Base-by-base conservation (phyloP, 176 grass and related monocot genomes). In the Elaeis guineensis region DNA sequence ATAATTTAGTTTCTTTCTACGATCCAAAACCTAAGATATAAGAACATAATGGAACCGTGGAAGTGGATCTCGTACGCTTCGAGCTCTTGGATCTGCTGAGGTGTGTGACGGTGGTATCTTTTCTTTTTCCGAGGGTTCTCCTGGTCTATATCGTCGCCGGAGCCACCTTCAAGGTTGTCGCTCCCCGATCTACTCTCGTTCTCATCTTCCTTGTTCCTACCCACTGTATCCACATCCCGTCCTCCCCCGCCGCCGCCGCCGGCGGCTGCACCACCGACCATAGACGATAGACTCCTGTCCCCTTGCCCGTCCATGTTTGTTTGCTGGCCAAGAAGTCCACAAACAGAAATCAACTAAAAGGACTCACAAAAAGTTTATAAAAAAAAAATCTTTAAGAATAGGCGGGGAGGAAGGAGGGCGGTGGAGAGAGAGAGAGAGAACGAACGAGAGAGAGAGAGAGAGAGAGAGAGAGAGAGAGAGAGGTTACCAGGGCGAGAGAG, bases 61-160 rank as follows among this genome's bases (percentile, higher is more conserved):
- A 0, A 5, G 22, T 23, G 51, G 19, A 19, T 7, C 17, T 35
- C 68, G 74, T 77, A 96, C 87, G 92, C 71, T 80, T 96, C 86
- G 61, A 96, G 80, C 55, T 80, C 78, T 16, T 64, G 83, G 78
- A 90, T 96, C 83, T 96, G 92, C 20, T 75, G 78, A 26, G 92
- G 87, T 17, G 87, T 88, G 81, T 96, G 92, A 55, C 92, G 92
- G 57, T 73, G 58, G 75, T 88, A 82, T 50, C 68, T 32, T 75
- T 84, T 90, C 72, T 76, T 77, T 72, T 90, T 90, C 65, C 72
- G 72, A 21, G 63, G 53, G 66, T 82, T 75, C 30, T 65, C 75
- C 5, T n/a, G 71, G 19, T 77, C 82, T 23, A 51, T 16, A 51
- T 74, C 81, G 21, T 58, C 82, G 17, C 61, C 87, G 12, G 87